These are phyloP conservation scores for Fraxinus xanthoxyloides DNA, from an alignment of 305 asterid species.

Conservation along the genomic window DNA sequence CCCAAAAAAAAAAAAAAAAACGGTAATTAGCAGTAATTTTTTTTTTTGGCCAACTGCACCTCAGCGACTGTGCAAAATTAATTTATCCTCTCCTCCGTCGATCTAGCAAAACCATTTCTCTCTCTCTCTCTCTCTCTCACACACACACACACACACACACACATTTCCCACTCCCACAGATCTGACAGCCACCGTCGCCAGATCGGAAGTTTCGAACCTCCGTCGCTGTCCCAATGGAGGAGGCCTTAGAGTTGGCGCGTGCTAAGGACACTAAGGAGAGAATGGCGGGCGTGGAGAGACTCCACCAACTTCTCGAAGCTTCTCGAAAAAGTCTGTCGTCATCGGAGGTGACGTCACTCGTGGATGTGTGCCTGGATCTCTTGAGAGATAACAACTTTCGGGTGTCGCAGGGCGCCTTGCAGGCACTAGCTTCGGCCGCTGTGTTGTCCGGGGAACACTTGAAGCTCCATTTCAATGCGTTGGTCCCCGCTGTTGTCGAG, in stretches of 20 bases:
- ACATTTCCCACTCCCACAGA: constrained; percentile 27
- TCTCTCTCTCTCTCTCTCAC: constrained; percentile 28
- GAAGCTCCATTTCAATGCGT: constrained; percentile 91
- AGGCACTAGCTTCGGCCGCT: constrained; percentile 92
- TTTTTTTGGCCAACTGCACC: not conserved
- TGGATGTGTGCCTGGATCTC: constrained; percentile 91
- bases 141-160: not conserved
- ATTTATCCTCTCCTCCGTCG: constrained; percentile 21
- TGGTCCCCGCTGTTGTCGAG: constrained; percentile 91
- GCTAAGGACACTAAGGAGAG: constrained; percentile 18
- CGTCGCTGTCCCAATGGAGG: constrained; percentile 66
- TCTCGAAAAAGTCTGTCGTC: constrained; percentile 68
- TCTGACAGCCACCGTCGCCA: constrained; percentile 40
- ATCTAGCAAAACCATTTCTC: constrained; percentile 26
- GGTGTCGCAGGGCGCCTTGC: constrained; percentile 89
- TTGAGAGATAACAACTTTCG: constrained; percentile 89
- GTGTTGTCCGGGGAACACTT: constrained; percentile 95
- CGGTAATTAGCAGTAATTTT: not conserved
- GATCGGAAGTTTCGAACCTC: constrained; percentile 37
- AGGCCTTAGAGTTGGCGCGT: constrained; percentile 39
- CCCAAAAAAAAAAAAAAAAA: too few relatives aligned
- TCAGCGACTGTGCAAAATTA: not conserved
- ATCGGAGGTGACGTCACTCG: constrained; percentile 81
- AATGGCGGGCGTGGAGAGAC: constrained; percentile 36
- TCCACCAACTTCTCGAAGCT: constrained; percentile 88